Evolutionary conservation across 345 rosid species (phyloP), one percentile per base, ranked within the genome.

Genomic region (Brassica napus): DNA sequence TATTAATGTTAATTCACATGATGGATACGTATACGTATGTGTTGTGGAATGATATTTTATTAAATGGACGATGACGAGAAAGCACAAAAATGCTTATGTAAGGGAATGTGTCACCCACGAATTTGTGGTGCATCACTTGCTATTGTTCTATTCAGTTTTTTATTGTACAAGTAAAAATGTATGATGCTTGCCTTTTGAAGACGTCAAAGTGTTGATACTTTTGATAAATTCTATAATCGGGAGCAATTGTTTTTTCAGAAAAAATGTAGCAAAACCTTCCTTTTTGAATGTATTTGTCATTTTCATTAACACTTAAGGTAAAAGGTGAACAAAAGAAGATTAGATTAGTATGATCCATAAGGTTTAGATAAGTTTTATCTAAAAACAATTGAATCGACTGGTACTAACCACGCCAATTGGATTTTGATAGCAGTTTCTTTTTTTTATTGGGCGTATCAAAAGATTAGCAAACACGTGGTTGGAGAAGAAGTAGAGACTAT

Each of bases 91-190:
- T 63, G 75, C 59, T 79, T 58, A 79, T 79, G 79, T 74, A 74
- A 74, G 83, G 72, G 76, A 80, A 80, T 75, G 83, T 80, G 79
- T 80, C 83, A 80, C 76, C 67, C 79, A 74, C 79, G 72, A 80
- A 54, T 49, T 49, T 4, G 60, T 80, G 67, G 68, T 52, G 59
- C 26, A 21, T 79, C 79, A 80, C 65, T 28, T 28, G 10, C 54
- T 0, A 79, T 74, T 68, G 39, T 34, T 73, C 5, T 4, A 49
- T 49, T 49, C 57, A 5, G 0, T n/a, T 49, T 49, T 49, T n/a
- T 0, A 49, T 59, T 60, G 47, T 59, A 9, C 69, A 60, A n/a
- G 68, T 62, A 28, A 69, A 74, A 68, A 4, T 7, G 5, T 47
- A 23, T 32, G 68, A 18, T 23, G 52, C 58, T 54, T 80, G 83